These are phyloP conservation scores for Saraca asoca DNA, from an alignment of 331 rosid species.

Conservation along the genomic window DNA sequence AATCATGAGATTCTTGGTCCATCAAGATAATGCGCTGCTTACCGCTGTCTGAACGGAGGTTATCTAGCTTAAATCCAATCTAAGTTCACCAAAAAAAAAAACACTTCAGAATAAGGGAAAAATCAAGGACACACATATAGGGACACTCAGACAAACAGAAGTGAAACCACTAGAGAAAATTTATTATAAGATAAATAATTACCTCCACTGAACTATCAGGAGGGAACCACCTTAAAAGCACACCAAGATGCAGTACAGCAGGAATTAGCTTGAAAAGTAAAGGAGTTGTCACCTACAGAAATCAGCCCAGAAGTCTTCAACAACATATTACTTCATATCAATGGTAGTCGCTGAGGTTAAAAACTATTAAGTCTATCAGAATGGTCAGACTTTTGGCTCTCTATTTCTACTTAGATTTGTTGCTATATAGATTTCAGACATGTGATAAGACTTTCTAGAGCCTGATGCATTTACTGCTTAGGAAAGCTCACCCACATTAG, in stretches of 20 bases:
- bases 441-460: background rate
- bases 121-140: background rate
- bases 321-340: slow-evolving; percentile 6
- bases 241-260: slow-evolving; percentile 92
- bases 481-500: background rate
- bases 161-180: slow-evolving; percentile 14
- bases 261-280: slow-evolving; percentile 94
- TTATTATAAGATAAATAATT: slow-evolving; percentile 10
- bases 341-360: background rate
- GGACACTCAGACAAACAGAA: slow-evolving; percentile 12
- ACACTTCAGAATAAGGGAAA: slow-evolving; percentile 27
- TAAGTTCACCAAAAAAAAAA: slow-evolving; percentile 39
- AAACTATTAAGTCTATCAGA: slow-evolving; percentile 4
- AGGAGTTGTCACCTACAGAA: slow-evolving; percentile 88
- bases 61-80: slow-evolving; percentile 75
- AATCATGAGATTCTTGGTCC: slow-evolving; percentile 82
- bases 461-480: background rate
- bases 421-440: background rate
- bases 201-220: slow-evolving; percentile 82
- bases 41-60: slow-evolving; percentile 77
- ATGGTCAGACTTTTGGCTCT: slow-evolving; percentile 6
- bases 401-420: slow-evolving; percentile 23
- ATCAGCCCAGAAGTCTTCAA: slow-evolving; percentile 23
- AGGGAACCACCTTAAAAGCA: slow-evolving; percentile 85
- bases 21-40: slow-evolving; percentile 86